phyloP scores from a whole-genome alignment of 441 rosid species.

The Daphne laureola region DNA sequence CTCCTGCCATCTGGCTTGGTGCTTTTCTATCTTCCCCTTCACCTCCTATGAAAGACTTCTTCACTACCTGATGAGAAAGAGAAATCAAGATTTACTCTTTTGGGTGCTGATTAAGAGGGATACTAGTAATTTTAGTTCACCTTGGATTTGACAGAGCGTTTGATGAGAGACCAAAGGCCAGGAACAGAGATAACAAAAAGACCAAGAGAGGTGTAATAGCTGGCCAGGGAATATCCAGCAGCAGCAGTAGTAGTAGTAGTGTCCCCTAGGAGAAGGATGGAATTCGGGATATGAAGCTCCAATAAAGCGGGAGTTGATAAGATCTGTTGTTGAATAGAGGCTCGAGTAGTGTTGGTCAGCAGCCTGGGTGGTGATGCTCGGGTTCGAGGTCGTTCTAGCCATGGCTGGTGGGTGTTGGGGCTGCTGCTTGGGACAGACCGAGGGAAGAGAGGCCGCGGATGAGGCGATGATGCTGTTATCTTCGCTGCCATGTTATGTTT shows the following conservation, averaged over 20 bases:
- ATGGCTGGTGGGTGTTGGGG: conserved; percentile 12
- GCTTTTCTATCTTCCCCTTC: conserved; percentile 50
- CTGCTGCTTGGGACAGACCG: conserved; percentile 11
- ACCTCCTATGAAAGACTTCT: conserved; percentile 50
- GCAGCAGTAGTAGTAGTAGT: too few relatives aligned
- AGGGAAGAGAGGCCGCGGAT: conserved; percentile 14
- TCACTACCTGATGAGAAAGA: conserved; percentile 52
- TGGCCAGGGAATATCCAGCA: conserved; percentile 64
- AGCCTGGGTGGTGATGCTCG: conserved; percentile 11
- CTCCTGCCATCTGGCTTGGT: conserved; percentile 76
- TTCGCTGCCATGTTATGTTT: conserved; percentile 26
- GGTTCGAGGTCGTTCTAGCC: conserved; percentile 18
- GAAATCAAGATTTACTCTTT: too few relatives aligned
- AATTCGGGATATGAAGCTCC: conserved; percentile 24
- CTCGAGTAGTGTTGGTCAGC: conserved; percentile 10
- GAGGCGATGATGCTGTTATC: conserved; percentile 13
- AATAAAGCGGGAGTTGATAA: conserved; percentile 17
- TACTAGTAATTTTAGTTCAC: too few relatives aligned
- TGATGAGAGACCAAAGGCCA: conserved; percentile 95
- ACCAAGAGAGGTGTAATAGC: conserved; percentile 91
- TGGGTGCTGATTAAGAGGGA: neutral
- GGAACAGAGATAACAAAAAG: conserved; percentile 89
- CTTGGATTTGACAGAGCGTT: conserved; percentile 96
- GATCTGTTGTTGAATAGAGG: conserved; percentile 24
- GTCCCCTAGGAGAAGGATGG: conserved; percentile 45